Percentiles rank a stretch among this genome's conserved stretches.
phyloP scores from a whole-genome alignment of 768 basidiomycete species.

The Russula ochroleuca region DNA sequence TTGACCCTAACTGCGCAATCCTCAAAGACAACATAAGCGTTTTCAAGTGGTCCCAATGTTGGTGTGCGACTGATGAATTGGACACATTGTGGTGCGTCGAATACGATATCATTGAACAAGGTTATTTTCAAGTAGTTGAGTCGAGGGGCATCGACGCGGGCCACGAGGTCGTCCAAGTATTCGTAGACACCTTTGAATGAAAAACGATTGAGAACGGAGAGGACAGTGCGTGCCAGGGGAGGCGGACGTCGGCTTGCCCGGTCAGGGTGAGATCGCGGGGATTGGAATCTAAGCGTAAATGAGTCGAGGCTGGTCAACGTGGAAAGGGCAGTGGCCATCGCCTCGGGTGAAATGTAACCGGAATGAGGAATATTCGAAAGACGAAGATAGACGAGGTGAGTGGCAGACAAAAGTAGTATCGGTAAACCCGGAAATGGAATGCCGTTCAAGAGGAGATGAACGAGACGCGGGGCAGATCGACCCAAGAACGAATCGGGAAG shows the following conservation, averaged over 20 bases:
- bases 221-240: background rate
- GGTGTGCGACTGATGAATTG: background rate
- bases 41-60: background rate
- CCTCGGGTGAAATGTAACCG: no score
- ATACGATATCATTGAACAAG: background rate
- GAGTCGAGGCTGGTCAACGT: no score
- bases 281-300: background rate
- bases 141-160: background rate
- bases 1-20: background rate
- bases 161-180: background rate
- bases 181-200: background rate
- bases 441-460: no score
- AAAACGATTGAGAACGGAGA: background rate
- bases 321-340: no score
- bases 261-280: background rate
- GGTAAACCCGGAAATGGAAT: background rate
- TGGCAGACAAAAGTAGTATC: no score
- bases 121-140: background rate
- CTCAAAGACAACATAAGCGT: background rate
- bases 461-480: background rate
- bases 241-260: background rate
- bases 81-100: background rate
- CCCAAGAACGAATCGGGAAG: background rate
- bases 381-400: background rate
- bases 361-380: background rate